Base-by-base conservation (phyloP, 2,329 filamentous ascomycete genomes). In the Aspergillus phoenicis region DNA sequence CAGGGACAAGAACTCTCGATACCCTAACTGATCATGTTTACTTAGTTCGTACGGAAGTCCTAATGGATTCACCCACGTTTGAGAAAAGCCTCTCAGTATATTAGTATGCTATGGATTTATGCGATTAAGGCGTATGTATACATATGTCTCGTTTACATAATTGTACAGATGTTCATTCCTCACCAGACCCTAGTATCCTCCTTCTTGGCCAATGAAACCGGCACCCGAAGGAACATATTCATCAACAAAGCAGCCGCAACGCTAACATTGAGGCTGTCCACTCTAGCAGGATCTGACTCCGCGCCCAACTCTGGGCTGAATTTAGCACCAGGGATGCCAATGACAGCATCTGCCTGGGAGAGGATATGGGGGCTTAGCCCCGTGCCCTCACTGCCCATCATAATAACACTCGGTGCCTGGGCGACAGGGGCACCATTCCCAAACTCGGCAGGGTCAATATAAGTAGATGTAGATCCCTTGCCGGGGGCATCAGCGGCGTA, bases 191-290 rank as follows among this genome's bases (percentile, higher is more conserved):
- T 36, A 36, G 33, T 15, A 36, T 56, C 55, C 43, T 59, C 52
- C 49, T 70, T 72, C 52, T 64, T 64, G 24, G 63, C 59, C 33
- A 74, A 55, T 30, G 66, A 66, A 30, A 77, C 62, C n/a, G 74
- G 75, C 26, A 70, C 66, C 3, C 71, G 73, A 54, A 79, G 66
- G 59, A 80, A 77, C 63, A 71, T 76, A 57, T 79, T 71, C 65
- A 78, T 78, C 54, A 98, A 78, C 52, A 98, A 79, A 1, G 87
- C 92, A 6, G 91, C 87, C 1, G 95, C 94, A 20, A 96, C 93
- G 71, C 91, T 92, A 41, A 98, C 95, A 73, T 99, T 98, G 74
- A 99, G 78, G 75, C 93, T 97, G 76, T 98, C 94, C 2, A 99
- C 87, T 1, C 83, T 73, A 66, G 87, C 73, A 4, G 71, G 71